Base-by-base conservation (phyloP, 371 early-diverging fungal genomes). In the Apophysomyces elegans region DNA sequence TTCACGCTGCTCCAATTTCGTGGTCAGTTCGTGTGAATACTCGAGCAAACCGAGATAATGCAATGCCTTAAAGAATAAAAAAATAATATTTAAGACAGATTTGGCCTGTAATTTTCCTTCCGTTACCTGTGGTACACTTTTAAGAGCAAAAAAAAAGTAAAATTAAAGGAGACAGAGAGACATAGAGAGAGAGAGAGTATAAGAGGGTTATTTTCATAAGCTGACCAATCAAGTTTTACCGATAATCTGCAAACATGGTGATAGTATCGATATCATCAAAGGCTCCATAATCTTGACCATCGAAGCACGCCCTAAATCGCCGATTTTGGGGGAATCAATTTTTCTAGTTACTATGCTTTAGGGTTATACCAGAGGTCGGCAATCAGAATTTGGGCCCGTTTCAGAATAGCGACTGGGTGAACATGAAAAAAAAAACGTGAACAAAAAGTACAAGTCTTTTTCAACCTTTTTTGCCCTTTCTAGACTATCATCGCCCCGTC, bases 231-330 rank as follows among this genome's bases (percentile, higher is more conserved):
- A 65, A 26, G 32, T 26, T 57, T 67, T 74, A 78, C 85, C 94
- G 83, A 66, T 96, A 96, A 78, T 96, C 96, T 5, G 96, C 96
- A 89, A 96, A 95, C 95, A 96, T 96, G 16, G 96, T 96, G 58
- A 96, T 86, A 5, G 77, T 63, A 69, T 91, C 92, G 72, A 96
- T 95, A 70, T 95, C 93, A 26, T 78, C 56, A 72, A 95, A 94
- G 7, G 69, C 47, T 1, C 95, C 94, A 59, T 71, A 71, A 0
- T 74, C 71, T 65, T 76, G 41, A 37, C 93, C 91, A 72, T 93
- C 91, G 65, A 95, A 95, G 64, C 95, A 94, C 12, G 93, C 93
- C 94, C 89, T 88, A 65, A 11, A 50, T 21, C 21, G 21, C 54
- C 54, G 21, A 21, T 50, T 50, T 50, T 16, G 54, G 54, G 13